Evolutionary conservation across 805 yeast species (phyloP), one percentile per base, ranked within the genome.

Genomic region (Ogataea pilisensis): DNA sequence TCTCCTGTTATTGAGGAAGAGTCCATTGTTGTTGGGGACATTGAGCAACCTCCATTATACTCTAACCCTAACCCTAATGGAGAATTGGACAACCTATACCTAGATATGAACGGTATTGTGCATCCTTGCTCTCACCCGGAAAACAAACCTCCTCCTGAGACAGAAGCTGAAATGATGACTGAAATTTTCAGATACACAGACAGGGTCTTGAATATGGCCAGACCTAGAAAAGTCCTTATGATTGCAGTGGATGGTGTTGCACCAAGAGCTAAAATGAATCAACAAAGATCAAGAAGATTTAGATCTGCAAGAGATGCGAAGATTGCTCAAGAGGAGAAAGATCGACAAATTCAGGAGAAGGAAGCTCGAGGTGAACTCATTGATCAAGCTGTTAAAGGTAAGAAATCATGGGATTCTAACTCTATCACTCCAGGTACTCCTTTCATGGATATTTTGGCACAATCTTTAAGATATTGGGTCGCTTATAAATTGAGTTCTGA

Each of bases 81-180:
- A 21, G 99, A 93, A 65, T 67, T 89, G 35, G 98, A 93, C 60
- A 93, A 93, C 59, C 64, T 93, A 37, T 93, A 93, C 59, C 70
- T 93, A 48, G 99, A 93, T 66, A 93, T 93, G 99, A 93, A 93
- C 60, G 99, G 98, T 69, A 93, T 93, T 57, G 99, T 93, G 4
- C 99, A 93, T 69, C 99, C 99, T 1, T 93, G 98, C 70, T 84
- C 97, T 2, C 99, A 93, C 63, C 99, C 99, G 1, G 99, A 91
- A 57, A 85, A 91, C 51, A 83, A 83, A 51, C 96, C 96, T 0
- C 83, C 99, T 0, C 99, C 99, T 11, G 95, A 82, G 52, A 89
- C 91, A 0, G 99, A 93, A 57, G 96, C 89, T 45, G 97, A 93
- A 57, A 93, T 93, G 99, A 80, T 93, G 70, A 64, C 90, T 43